Conservation (phyloP, 192 early-diverging fungal genomes). For the Kickxella alabastrina region DNA sequence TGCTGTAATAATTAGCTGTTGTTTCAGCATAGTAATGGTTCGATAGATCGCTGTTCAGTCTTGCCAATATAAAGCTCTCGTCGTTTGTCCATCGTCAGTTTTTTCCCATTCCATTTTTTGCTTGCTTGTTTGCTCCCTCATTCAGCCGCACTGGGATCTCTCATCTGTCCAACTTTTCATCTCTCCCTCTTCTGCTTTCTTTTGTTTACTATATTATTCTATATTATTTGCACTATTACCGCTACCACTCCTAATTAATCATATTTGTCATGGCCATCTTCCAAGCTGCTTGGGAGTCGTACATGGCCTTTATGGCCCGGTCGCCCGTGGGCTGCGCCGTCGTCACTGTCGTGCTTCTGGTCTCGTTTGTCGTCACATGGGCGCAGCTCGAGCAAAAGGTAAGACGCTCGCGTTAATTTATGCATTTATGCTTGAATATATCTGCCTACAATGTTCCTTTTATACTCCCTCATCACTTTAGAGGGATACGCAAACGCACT, state of each 20-base stretch:
- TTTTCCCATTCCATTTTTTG: too few species aligned
- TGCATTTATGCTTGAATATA: too few species aligned
- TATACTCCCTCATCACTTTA: too few species aligned
- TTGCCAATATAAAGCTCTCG: too few species aligned
- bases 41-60: too few species aligned
- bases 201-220: not conserved
- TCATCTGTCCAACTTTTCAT: not conserved
- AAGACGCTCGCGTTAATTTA: too few species aligned
- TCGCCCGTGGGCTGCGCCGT: slow-evolving; percentile 28
- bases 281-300: slow-evolving; percentile 33
- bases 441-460: not conserved
- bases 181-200: slow-evolving; percentile 5
- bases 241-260: not conserved
- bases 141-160: not conserved
- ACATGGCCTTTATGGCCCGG: slow-evolving; percentile 26
- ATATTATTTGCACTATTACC: slow-evolving; percentile 1
- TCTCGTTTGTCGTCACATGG: slow-evolving; percentile 39
- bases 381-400: slow-evolving; percentile 48
- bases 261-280: slow-evolving; percentile 18
- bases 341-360: slow-evolving; percentile 19
- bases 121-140: too few species aligned
- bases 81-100: too few species aligned
- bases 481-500: too few species aligned
- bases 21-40: too few species aligned
- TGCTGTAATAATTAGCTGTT: not conserved